Evolutionary conservation across 1,139 yeast genomes (phyloP).

Genomic region (Geotrichum candidum): DNA sequence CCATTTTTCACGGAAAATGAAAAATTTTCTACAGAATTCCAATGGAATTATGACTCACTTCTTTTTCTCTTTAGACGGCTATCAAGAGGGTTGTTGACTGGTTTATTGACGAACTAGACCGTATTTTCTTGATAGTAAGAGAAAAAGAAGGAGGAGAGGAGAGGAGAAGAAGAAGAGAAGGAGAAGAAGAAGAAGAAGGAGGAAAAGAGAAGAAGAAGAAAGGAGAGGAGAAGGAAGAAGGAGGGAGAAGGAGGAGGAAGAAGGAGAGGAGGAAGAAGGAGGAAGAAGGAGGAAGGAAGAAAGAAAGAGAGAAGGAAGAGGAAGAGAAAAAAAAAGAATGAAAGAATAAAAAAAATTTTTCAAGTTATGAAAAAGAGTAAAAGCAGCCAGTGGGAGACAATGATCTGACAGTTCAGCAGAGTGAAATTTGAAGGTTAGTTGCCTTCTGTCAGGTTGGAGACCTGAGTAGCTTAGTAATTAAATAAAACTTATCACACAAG

Average conservation of each 20-base stretch:
- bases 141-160: background rate
- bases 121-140: constrained; percentile 3
- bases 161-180: background rate
- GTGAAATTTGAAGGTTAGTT: too few relatives aligned
- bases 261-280: background rate
- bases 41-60: background rate
- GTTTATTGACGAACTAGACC: constrained; percentile 2
- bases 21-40: constrained; percentile 2
- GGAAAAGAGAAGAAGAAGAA: background rate
- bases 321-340: background rate
- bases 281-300: background rate
- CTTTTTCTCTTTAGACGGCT: background rate
- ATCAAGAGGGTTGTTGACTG: background rate
- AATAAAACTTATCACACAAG: too few relatives aligned
- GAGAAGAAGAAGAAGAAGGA: constrained; percentile 1
- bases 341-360: background rate
- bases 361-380: background rate
- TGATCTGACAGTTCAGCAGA: too few relatives aligned
- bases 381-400: background rate
- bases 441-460: too few relatives aligned
- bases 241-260: background rate
- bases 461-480: too few relatives aligned
- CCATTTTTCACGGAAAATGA: background rate
- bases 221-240: constrained; percentile 2
- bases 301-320: background rate